A percentile compares a stretch with the other conserved stretches of the same genome.
Evolutionary conservation across 2,329 filamentous ascomycete genomes (phyloP).

Genomic region (Dactylellina haptotyla): DNA sequence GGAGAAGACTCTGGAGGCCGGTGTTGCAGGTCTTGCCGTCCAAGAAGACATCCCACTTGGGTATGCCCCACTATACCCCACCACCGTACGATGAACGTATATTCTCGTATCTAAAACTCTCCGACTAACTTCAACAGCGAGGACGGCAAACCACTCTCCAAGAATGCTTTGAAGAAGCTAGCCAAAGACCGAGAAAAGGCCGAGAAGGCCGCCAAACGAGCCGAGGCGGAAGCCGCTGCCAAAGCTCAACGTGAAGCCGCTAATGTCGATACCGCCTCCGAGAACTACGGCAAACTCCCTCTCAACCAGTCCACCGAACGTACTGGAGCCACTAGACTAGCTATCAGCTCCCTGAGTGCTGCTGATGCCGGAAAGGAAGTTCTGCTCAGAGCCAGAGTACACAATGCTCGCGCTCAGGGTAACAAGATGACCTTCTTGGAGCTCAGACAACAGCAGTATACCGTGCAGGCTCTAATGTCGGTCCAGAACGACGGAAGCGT

Average conservation of each 20-base stretch:
- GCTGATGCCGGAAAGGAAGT: slow-evolving; percentile 56
- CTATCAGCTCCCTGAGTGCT: slow-evolving; percentile 69
- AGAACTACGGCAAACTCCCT: slow-evolving; percentile 80
- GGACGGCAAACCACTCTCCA: slow-evolving; percentile 69
- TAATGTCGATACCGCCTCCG: slow-evolving; percentile 72
- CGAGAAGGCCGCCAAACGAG: slow-evolving; percentile 75
- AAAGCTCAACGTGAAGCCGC: slow-evolving; percentile 73
- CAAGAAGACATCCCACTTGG: slow-evolving; percentile 43
- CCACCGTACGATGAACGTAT: slow-evolving; percentile 12
- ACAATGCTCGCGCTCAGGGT: slow-evolving; percentile 86
- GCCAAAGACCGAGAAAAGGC: slow-evolving; percentile 91
- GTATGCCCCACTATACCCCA: slow-evolving; percentile 53
- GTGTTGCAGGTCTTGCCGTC: slow-evolving; percentile 33
- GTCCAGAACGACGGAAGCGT: slow-evolving; percentile 74
- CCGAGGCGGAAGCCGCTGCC: slow-evolving; percentile 78
- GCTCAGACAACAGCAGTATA: slow-evolving; percentile 79
- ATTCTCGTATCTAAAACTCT: too few species aligned
- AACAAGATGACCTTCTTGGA: slow-evolving; percentile 93
- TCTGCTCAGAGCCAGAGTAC: slow-evolving; percentile 67
- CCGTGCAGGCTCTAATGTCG: slow-evolving; percentile 81
- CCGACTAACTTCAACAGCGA: slow-evolving; percentile 57
- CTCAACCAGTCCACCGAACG: slow-evolving; percentile 68
- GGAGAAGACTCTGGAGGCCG: slow-evolving; percentile 32
- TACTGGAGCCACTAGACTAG: slow-evolving; percentile 68
- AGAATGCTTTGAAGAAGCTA: slow-evolving; percentile 86